A percentile compares a stretch with the other conserved stretches of the same genome.
phyloP scores from a whole-genome alignment of 2,329 filamentous ascomycete species.

The Didymella arachidicola region DNA sequence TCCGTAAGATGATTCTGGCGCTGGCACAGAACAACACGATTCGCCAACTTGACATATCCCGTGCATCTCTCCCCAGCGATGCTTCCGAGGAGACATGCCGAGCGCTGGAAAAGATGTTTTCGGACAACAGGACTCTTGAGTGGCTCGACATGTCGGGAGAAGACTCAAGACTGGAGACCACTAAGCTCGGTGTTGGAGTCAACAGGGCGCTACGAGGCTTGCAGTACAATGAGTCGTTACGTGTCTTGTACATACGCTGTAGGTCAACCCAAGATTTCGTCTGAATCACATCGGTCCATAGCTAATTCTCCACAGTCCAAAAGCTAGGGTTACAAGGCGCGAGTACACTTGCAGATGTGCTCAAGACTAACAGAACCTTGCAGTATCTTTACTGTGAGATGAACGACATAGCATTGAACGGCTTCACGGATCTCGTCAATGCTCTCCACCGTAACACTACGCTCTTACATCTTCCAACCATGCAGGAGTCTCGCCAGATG shows the following conservation, averaged over 20 bases:
- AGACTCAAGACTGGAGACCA: slow-evolving; percentile 73
- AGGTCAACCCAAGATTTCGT: slow-evolving; percentile 13
- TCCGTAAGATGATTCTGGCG: slow-evolving; percentile 68
- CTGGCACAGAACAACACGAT: slow-evolving; percentile 69
- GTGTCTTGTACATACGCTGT: slow-evolving; percentile 68
- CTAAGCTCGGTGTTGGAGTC: slow-evolving; percentile 72
- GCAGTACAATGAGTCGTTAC: slow-evolving; percentile 68
- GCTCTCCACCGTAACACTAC: slow-evolving; percentile 71
- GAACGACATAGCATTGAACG: slow-evolving; percentile 75
- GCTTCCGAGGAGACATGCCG: slow-evolving; percentile 72
- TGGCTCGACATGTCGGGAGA: slow-evolving; percentile 76
- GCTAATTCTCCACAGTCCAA: slow-evolving; percentile 58
- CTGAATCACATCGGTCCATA: too few relatives aligned
- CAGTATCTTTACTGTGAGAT: slow-evolving; percentile 74
- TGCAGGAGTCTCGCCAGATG: slow-evolving; percentile 67
- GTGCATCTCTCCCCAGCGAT: slow-evolving; percentile 73
- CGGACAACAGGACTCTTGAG: slow-evolving; percentile 70
- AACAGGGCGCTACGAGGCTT: slow-evolving; percentile 71
- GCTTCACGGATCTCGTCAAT: slow-evolving; percentile 73
- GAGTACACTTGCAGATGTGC: slow-evolving; percentile 71
- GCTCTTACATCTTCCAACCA: slow-evolving; percentile 67
- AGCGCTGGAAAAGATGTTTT: slow-evolving; percentile 69
- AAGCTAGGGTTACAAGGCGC: slow-evolving; percentile 74
- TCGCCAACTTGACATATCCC: slow-evolving; percentile 71
- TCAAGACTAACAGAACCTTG: slow-evolving; percentile 69